A percentile compares a stretch with the other conserved stretches of the same genome.
Conservation (phyloP, 2,329 filamentous ascomycete genomes). For the Aspergillus sp. region DNA sequence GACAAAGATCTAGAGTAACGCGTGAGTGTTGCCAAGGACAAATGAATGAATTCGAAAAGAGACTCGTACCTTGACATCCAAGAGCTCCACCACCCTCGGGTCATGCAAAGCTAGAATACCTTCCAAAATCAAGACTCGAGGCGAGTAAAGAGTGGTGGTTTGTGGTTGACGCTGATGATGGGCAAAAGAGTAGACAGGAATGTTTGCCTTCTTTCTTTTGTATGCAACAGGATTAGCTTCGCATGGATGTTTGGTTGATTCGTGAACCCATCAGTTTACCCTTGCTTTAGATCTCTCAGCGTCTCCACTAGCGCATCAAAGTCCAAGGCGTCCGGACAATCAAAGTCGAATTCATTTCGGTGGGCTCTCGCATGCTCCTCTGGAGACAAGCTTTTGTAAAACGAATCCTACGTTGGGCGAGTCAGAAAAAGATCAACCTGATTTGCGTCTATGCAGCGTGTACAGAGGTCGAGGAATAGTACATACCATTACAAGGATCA, state of each 20-base stretch:
- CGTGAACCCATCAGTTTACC: conserved; percentile 54
- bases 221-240: conserved; percentile 12
- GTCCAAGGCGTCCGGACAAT: conserved; percentile 89
- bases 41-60: background rate
- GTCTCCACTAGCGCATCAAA: conserved; percentile 84
- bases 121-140: conserved; percentile 91
- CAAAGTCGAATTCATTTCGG: conserved; percentile 91
- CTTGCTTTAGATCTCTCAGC: conserved; percentile 81
- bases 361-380: conserved; percentile 81
- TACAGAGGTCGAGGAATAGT: background rate
- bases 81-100: conserved; percentile 74
- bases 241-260: background rate
- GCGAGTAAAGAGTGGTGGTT: conserved; percentile 90
- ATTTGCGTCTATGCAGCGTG: conserved; percentile 4
- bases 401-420: conserved; percentile 70
- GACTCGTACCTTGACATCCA: conserved; percentile 76
- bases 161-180: conserved; percentile 78
- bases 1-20: conserved; percentile 70
- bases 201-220: conserved; percentile 62
- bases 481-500: conserved; percentile 89
- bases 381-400: conserved; percentile 84
- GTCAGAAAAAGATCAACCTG: conserved; percentile 19
- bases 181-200: conserved; percentile 92
- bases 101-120: conserved; percentile 96
- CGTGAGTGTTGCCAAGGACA: conserved; percentile 12